Percentiles rank a stretch among this genome's conserved stretches.
Conservation (phyloP, 805 yeast genomes). For the Phaffomyces antillensis region DNA sequence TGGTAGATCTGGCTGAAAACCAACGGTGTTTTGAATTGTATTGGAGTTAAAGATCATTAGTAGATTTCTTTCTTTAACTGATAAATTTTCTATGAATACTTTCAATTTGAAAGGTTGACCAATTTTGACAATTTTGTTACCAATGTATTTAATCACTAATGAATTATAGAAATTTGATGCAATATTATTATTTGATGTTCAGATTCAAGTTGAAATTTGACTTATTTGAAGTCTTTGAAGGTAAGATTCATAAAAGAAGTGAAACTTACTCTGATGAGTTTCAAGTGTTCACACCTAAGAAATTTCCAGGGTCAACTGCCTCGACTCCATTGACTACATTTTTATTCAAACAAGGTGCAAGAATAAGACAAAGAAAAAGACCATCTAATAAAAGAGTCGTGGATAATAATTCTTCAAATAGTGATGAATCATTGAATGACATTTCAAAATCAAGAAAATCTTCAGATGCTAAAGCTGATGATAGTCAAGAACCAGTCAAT, state of each 20-base stretch:
- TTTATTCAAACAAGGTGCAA: conserved; percentile 25
- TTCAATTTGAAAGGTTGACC: conserved; percentile 60
- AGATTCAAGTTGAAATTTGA: conserved; percentile 21
- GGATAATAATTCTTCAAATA: neutral
- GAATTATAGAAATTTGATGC: neutral
- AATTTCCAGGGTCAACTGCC: conserved; percentile 25
- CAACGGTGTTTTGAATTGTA: conserved; percentile 7
- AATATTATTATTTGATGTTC: neutral
- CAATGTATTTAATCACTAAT: conserved; percentile 49
- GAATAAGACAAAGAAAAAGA: conserved; percentile 26
- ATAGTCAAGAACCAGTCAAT: neutral
- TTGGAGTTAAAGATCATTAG: conserved; percentile 33
- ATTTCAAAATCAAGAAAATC: neutral
- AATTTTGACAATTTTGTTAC: conserved; percentile 50
- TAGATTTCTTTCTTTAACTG: conserved; percentile 42
- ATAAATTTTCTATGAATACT: conserved; percentile 57
- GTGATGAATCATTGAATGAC: neutral
- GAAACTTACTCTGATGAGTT: conserved; percentile 15
- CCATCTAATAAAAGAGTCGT: conserved; percentile 25
- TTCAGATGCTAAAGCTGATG: neutral
- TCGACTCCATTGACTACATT: conserved; percentile 25
- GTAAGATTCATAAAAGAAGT: conserved; percentile 17
- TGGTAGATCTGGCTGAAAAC: conserved; percentile 17
- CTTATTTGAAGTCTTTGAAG: conserved; percentile 22
- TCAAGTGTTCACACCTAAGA: conserved; percentile 26